These are phyloP conservation scores for Chaetomiaceae sp. DNA, from an alignment of 2,329 filamentous ascomycete species.

Conservation along the genomic window DNA sequence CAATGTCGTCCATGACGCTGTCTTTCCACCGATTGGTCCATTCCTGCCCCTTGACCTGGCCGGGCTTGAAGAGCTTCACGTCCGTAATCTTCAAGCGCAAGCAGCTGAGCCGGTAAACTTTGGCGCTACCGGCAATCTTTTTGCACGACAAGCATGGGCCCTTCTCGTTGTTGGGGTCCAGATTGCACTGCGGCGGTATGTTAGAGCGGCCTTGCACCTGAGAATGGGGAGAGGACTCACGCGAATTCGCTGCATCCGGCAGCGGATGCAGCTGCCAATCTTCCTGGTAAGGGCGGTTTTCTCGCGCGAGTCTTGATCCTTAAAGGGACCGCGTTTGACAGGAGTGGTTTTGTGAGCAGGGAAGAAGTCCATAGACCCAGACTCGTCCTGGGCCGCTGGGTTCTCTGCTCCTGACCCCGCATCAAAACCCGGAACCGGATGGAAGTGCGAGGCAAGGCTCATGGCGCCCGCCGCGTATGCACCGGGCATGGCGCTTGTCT, in stretches of 20 bases:
- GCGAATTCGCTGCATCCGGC: slow-evolving; percentile 58
- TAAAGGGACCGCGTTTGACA: slow-evolving; percentile 50
- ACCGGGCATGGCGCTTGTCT: slow-evolving; percentile 7
- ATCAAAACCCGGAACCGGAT: slow-evolving; percentile 15
- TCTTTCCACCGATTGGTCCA: slow-evolving; percentile 58
- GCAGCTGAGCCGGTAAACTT: slow-evolving; percentile 50
- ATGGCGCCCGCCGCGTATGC: slow-evolving; percentile 10
- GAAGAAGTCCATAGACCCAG: slow-evolving; percentile 31
- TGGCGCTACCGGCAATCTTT: slow-evolving; percentile 46
- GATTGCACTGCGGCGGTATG: slow-evolving; percentile 43
- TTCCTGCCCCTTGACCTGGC: slow-evolving; percentile 53
- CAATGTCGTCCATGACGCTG: slow-evolving; percentile 51
- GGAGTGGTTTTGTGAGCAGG: slow-evolving; percentile 35
- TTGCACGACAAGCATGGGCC: slow-evolving; percentile 52
- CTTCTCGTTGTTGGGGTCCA: slow-evolving; percentile 42
- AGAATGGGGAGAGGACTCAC: slow-evolving; percentile 37
- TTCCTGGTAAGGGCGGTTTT: slow-evolving; percentile 54
- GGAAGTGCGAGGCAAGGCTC: slow-evolving; percentile 14
- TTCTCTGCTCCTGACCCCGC: slow-evolving; percentile 14
- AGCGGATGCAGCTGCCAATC: slow-evolving; percentile 56
- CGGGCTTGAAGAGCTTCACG: slow-evolving; percentile 54
- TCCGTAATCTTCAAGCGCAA: slow-evolving; percentile 59
- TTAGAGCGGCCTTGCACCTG: not conserved
- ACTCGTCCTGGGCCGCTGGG: slow-evolving; percentile 13
- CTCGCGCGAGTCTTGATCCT: slow-evolving; percentile 46